Conservation (phyloP, 2,329 filamentous ascomycete genomes). For the Talaromyces sp. region DNA sequence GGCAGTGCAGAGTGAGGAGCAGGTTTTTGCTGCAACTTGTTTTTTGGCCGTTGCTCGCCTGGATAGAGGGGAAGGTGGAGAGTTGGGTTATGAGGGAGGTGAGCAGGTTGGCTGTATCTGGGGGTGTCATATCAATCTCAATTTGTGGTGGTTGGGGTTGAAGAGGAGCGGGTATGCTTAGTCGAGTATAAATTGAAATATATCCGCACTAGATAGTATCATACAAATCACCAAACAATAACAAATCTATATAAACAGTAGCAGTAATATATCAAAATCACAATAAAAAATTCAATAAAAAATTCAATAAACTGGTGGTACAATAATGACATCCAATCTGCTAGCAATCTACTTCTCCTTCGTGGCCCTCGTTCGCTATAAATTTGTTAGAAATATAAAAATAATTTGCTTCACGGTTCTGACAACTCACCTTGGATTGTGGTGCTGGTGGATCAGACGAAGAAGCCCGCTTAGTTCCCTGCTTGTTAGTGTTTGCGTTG, state of each 20-base stretch:
- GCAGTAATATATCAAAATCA: background rate
- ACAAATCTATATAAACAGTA: too few relatives aligned
- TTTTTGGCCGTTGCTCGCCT: background rate
- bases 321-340: background rate
- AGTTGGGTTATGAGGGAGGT: slow-evolving; percentile 10
- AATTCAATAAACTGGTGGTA: background rate
- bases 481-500: too few relatives aligned
- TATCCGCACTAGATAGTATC: background rate
- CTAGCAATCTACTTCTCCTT: background rate
- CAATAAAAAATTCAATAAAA: background rate
- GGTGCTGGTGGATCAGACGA: too few relatives aligned
- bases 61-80: background rate
- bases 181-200: background rate
- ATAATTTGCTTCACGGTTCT: too few relatives aligned
- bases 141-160: background rate
- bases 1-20: slow-evolving; percentile 74
- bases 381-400: background rate
- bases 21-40: slow-evolving; percentile 44
- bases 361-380: background rate
- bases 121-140: background rate
- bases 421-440: background rate
- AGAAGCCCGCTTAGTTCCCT: too few relatives aligned
- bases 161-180: background rate
- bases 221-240: background rate
- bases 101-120: background rate